Conservation (phyloP, 352 stramenopile genomes). For the Globisporangium sylvaticum region DNA sequence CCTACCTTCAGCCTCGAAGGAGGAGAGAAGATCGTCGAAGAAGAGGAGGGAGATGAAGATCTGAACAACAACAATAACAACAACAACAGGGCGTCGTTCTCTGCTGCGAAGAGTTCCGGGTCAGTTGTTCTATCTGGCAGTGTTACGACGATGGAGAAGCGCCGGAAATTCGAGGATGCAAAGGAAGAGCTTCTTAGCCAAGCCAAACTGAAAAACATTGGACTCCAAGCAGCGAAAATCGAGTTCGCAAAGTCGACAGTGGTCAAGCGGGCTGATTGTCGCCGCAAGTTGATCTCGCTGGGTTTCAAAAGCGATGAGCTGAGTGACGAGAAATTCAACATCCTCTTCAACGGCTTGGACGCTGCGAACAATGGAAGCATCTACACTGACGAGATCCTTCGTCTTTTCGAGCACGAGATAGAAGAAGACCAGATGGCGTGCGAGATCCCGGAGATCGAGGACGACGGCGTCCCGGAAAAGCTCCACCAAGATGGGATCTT, state of each 20-base stretch:
- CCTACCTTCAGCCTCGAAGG: conserved; percentile 62
- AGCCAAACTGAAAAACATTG: conserved; percentile 61
- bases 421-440: conserved; percentile 72
- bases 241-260: conserved; percentile 57
- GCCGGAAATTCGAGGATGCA: conserved; percentile 61
- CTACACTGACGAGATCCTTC: conserved; percentile 43
- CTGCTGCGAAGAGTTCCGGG: conserved; percentile 14
- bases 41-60: conserved; percentile 68
- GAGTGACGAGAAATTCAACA: conserved; percentile 66
- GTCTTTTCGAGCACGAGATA: conserved; percentile 66
- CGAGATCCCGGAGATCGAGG: conserved; percentile 73
- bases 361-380: conserved; percentile 35
- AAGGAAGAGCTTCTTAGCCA: conserved; percentile 68
- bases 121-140: conserved; percentile 28
- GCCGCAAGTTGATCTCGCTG: conserved; percentile 53
- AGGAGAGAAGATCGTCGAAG: conserved; percentile 71
- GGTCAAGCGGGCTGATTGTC: conserved; percentile 53
- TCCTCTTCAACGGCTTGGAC: conserved; percentile 56
- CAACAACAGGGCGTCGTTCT: background rate
- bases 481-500: conserved; percentile 70
- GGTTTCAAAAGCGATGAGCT: conserved; percentile 68
- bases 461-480: conserved; percentile 62
- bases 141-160: conserved; percentile 34
- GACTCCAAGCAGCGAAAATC: conserved; percentile 54
- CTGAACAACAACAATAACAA: conserved; percentile 1